Evolutionary conservation across 2,329 filamentous ascomycete species (phyloP).

Genomic region (Cryphonectria carpinicola): DNA sequence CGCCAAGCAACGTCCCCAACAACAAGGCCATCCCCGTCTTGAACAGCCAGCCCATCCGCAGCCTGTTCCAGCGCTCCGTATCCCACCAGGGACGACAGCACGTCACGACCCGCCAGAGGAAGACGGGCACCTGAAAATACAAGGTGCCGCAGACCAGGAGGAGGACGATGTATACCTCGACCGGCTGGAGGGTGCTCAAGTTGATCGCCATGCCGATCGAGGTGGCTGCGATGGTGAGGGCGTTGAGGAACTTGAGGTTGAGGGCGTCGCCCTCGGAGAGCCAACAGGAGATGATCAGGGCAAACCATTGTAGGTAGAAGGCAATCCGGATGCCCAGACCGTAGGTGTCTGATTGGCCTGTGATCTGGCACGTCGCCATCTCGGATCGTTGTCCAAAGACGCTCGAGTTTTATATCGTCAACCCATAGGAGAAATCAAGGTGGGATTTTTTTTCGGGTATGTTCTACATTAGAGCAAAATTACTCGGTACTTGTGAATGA

Average conservation of each 20-base stretch:
- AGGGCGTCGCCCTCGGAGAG: constrained; percentile 22
- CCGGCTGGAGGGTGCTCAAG: constrained; percentile 15
- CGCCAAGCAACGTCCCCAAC: constrained; percentile 25
- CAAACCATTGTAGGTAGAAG: constrained; percentile 30
- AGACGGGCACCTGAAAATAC: constrained; percentile 30
- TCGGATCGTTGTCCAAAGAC: neutral
- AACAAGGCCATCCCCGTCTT: constrained; percentile 19
- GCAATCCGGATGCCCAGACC: constrained; percentile 26
- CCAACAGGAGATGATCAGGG: constrained; percentile 27
- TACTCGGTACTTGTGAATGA: neutral
- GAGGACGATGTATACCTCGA: constrained; percentile 32
- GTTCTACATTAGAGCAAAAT: neutral
- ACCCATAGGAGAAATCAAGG: neutral
- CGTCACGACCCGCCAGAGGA: constrained; percentile 31
- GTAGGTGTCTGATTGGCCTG: constrained; percentile 21
- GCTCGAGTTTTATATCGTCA: neutral
- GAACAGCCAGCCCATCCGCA: constrained; percentile 20
- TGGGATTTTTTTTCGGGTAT: neutral
- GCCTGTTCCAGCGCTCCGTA: constrained; percentile 29
- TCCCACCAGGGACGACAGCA: constrained; percentile 33
- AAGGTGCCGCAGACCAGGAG: constrained; percentile 29
- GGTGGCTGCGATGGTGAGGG: constrained; percentile 25
- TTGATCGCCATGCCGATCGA: constrained; percentile 22
- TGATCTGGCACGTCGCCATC: constrained; percentile 24
- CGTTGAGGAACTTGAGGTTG: constrained; percentile 25